Evolutionary conservation across 768 basidiomycete genomes (phyloP).

Genomic region (Tephrocybe sp.): DNA sequence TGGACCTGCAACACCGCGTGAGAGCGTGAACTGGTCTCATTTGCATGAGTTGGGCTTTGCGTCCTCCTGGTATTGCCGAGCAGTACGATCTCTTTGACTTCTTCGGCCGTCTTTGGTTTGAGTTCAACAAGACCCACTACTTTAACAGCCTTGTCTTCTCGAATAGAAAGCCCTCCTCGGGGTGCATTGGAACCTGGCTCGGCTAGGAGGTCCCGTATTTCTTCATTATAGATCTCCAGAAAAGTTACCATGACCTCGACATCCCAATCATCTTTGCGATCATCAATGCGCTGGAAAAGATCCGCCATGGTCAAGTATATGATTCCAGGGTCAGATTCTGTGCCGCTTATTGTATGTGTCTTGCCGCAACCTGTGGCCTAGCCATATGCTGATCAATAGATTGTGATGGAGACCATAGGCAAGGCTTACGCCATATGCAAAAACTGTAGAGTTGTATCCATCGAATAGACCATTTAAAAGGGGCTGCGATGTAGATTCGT

Average conservation of each 20-base stretch:
- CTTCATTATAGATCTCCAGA: conserved; percentile 99
- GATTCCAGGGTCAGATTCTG: conserved; percentile 83
- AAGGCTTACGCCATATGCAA: conserved; percentile 87
- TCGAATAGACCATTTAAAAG: conserved; percentile 84
- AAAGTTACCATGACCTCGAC: conserved; percentile 92
- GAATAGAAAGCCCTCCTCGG: conserved; percentile 87
- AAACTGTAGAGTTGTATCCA: conserved; percentile 96
- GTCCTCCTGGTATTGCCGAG: conserved; percentile 87
- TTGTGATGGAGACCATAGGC: conserved; percentile 13
- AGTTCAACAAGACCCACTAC: conserved; percentile 85
- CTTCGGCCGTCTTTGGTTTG: conserved; percentile 78
- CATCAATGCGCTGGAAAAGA: conserved; percentile 90
- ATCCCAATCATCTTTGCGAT: conserved; percentile 81
- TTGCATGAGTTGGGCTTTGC: conserved; percentile 94
- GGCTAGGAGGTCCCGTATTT: conserved; percentile 91
- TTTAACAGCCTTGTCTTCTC: conserved; percentile 93
- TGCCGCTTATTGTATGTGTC: conserved; percentile 98
- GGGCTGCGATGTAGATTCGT: conserved; percentile 82
- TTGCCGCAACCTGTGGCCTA: conserved; percentile 99
- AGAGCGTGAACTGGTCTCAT: conserved; percentile 94
- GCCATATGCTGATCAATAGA: conserved; percentile 6
- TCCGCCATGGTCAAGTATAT: conserved; percentile 98
- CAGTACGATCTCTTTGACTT: conserved; percentile 92
- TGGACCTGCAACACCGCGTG: conserved; percentile 98
- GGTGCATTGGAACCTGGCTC: conserved; percentile 64